Evolutionary conservation across 2,329 filamentous ascomycete genomes (phyloP).

Genomic region (Fusarium aywerte): DNA sequence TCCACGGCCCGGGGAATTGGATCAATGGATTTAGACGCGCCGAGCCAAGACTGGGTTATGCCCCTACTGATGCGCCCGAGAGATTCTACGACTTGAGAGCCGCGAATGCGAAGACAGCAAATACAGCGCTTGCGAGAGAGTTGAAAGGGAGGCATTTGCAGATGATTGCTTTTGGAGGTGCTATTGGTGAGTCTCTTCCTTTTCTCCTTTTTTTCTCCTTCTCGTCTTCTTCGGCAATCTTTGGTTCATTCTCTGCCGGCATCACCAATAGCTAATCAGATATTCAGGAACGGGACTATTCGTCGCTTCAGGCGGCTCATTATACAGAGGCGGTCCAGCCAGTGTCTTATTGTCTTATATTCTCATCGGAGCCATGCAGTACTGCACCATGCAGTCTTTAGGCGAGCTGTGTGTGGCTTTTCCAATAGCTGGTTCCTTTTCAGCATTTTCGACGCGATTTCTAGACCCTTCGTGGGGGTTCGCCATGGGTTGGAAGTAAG

Average conservation of each 20-base stretch:
- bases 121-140: conserved; percentile 78
- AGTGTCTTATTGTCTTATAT: conserved; percentile 79
- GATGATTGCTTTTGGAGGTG: conserved; percentile 97
- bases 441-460: conserved; percentile 92
- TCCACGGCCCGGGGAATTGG: neutral
- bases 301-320: conserved; percentile 79
- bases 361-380: conserved; percentile 87
- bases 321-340: conserved; percentile 81
- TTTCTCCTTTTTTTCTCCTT: no score
- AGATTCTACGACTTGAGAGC: conserved; percentile 66
- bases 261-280: neutral
- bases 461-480: conserved; percentile 95
- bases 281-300: conserved; percentile 80
- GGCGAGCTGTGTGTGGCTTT: conserved; percentile 92
- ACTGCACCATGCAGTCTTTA: conserved; percentile 89
- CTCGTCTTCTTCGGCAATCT: no score
- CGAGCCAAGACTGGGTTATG: conserved; percentile 33
- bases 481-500: conserved; percentile 92
- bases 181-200: conserved; percentile 69
- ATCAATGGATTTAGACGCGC: conserved; percentile 40
- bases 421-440: conserved; percentile 91
- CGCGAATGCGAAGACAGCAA: conserved; percentile 78
- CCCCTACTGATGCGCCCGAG: conserved; percentile 37
- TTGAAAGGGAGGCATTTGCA: conserved; percentile 88
- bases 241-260: neutral